Evolutionary conservation across 345 rosid species (phyloP), one percentile per base, ranked within the genome.

Genomic region (Diplotaxis tenuifolia): DNA sequence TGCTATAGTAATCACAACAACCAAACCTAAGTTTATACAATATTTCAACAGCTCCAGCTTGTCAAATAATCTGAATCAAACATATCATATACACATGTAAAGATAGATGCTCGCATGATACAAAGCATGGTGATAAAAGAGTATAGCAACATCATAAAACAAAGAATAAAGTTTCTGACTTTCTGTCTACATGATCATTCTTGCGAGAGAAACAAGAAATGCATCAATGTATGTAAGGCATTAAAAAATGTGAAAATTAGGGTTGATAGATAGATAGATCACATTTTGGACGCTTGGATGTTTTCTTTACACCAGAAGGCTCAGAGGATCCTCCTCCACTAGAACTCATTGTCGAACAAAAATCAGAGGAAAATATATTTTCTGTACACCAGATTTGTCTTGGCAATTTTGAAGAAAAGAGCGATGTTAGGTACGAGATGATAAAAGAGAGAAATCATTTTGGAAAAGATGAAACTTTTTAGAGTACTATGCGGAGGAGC

Each of bases 401-500:
- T n/a, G n/a, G n/a, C n/a, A 66, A 45, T 6, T n/a, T 47, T 12
- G 45, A 56, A 50, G 9, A 47, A 23, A 10, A 36, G 67, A 60
- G 47, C 50, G 68, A 27, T 25, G 69, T 42, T 3, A 36, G 50
- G 50, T 56, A 63, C n/a, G 63, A 68, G 14, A 16, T 16, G 28
- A 6, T 50, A 57, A n/a, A 57, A 25, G 28, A 25, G 20, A 38
- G 70, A 32, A 20, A 56, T 27, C 12, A 16, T 25, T 65, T 21
- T 1, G 23, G 64, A 7, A n/a, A n/a, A n/a, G 19, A 40, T 45
- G 19, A 45, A 45, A 45, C 50, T 45, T 45, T 45, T 45, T 6
- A 14, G 99, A 95, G 83, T 95, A 87, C 83, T 90, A 80, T 45
- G 87, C 96, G 0, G 97, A 95, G 86, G 99, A 95, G 83, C 97